Evolutionary conservation across 257 asterid genomes (phyloP), one percentile per base, ranked within the genome.

Genomic region (Henckelia pumila): DNA sequence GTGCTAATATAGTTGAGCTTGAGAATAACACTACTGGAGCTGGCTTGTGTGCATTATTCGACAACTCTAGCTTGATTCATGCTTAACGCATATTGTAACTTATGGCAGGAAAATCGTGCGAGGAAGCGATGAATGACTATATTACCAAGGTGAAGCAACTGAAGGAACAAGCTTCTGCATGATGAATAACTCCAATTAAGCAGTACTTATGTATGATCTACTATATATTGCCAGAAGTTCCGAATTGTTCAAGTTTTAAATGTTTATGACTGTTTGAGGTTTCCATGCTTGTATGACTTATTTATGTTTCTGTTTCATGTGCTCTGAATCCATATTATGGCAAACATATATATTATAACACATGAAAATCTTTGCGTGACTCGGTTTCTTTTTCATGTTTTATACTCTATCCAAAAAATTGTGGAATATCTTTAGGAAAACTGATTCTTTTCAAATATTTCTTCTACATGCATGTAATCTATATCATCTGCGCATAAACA

Each of bases 131-230:
- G 97, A 47, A 73, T 11, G 97, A 93, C 65, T 93, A 90, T 44
- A 85, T 90, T 76, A 84, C 90, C 40, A 93, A 93, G 91, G 96
- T 93, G 95, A 90, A 90, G 80, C 97, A 93, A 83, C 75, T 93
- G 82, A 77, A 74, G 75, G 94, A 88, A 78, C 95, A 68, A 74
- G 80, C 82, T 70, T 73, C 80, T 10, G 80, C 82, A 35, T 79
- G 76, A 37, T 21, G 77, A 69, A 79, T 68, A 68, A 50, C 63
- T 57, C 44, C 20, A 58, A 72, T 57, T 35, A 61, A 66, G 64
- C 44, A 23, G 35, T 59, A 47, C 44, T 32, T 52, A 23, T 67
- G 37, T 63, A 56, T 16, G 66, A 67, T 32, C 64, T 25, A 23
- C 59, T 47, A 29, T n/a, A n/a, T n/a, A n/a, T 2, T 63, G 65